Conservation (phyloP, 345 rosid species). For the Mallotus nudiflorus region DNA sequence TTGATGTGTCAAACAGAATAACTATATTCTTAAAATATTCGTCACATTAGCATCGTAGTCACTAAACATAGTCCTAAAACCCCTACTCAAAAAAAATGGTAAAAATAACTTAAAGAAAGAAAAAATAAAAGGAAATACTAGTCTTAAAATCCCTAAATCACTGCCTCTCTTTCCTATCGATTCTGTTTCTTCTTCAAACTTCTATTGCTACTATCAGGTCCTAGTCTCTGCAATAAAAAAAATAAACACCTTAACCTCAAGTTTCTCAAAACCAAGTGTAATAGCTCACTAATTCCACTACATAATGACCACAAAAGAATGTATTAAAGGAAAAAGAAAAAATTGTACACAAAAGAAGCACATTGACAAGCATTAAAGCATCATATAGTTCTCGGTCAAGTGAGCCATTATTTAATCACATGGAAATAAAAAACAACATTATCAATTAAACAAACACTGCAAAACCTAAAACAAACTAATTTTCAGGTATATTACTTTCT, state of each 20-base stretch:
- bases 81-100: too few relatives aligned
- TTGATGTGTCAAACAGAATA: too few relatives aligned
- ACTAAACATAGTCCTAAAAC: too few relatives aligned
- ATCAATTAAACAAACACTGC: background rate
- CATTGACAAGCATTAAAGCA: constrained; percentile 82
- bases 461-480: background rate
- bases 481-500: background rate
- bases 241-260: constrained; percentile 59
- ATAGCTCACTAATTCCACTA: background rate
- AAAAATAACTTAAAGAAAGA: too few relatives aligned
- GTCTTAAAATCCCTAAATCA: too few relatives aligned
- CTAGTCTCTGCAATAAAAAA: constrained; percentile 63
- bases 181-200: too few relatives aligned
- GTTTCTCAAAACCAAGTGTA: background rate
- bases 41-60: too few relatives aligned
- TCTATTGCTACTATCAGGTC: too few relatives aligned
- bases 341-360: constrained; percentile 11
- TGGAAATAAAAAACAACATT: background rate
- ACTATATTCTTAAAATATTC: too few relatives aligned
- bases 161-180: too few relatives aligned
- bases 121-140: too few relatives aligned
- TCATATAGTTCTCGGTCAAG: constrained; percentile 67
- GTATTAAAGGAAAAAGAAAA: background rate
- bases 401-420: constrained; percentile 53
- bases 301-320: background rate